Base-by-base conservation (phyloP, 805 yeast genomes). In the Pichia occidentalis region DNA sequence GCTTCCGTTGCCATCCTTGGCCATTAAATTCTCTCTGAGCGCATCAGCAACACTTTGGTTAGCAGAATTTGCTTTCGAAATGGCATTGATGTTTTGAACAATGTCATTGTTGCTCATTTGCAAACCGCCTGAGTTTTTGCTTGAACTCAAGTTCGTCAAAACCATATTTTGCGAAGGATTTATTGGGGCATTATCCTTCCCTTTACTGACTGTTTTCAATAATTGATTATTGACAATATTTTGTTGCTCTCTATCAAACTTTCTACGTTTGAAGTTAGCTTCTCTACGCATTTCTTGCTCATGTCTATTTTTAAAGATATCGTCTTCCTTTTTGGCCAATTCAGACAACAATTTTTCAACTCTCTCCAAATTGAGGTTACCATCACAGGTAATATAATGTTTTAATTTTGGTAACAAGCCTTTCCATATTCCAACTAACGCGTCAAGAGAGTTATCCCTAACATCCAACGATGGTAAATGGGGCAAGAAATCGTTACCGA, bases 401-500 rank as follows among this genome's bases (percentile, higher is more conserved):
- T 73, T 76, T 65, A 84, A 67, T 22, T 58, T 52, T 0, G 94
- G 82, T 33, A 92, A 56, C 1, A 72, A 59, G 24, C 72, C 67
- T 52, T 88, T 87, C 98, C 98, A 92, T 33, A 90, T 75, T 27
- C 70, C 71, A 10, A 86, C 80, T 37, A 92, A 63, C 18, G 74
- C 67, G 54, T 90, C 96, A 52, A 92, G 83, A 49, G 96, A 88
- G 53, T 85, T 85, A 59, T 92, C 97, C 50, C 98, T 76, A 29
- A 92, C 97, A 53, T 90, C 96, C 39, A 92, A 70, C 22, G 94
- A 79, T 4, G 99, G 97, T 49, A 92, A 65, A 62, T 90, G 97
- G 1, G 99, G 99, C 52, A 92, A 66, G 70, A 92, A 92, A 75
- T 92, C 99, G 57, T 92, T 92, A 61, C 99, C 99, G 47, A 90